Base-by-base conservation (phyloP, 495 filamentous ascomycete genomes). In the Xylaria acuta region DNA sequence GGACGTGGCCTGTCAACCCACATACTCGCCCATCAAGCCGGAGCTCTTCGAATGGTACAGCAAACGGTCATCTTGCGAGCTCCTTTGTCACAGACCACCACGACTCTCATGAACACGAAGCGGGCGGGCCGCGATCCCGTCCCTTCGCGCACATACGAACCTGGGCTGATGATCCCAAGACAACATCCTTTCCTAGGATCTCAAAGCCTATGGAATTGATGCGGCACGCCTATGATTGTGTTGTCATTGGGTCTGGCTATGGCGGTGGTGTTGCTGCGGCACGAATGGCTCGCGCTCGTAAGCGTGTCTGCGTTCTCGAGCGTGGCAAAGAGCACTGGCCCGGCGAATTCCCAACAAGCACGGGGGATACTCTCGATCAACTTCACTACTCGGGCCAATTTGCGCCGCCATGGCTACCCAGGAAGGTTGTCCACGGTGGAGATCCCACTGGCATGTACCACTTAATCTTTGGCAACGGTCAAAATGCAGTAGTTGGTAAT, bases 191-290 rank as follows among this genome's bases (percentile, higher is more conserved):
- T 72, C 89, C 89, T 1, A 83, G 84, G 1, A 83, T 92, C 32
- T 86, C 86, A 63, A 86, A 83, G 69, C 86, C 90, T 0, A 84
- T 91, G 25, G 82, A 88, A 71, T 83, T 86, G 20, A 85, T 92
- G 74, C 81, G 87, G 40, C 76, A 80, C 49, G 75, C 80, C n/a
- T 91, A 92, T 67, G 90, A 93, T 75, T 86, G 87, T 30, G 86
- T 92, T 32, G 87, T 92, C 18, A 86, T 92, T 59, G 90, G 91
- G 0, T 91, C 89, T 22, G 91, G 90, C 1, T 92, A 92, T 79
- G 90, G 90, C 18, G 91, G 90, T 66, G 89, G 86, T 20, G 88
- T 92, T 20, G 89, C 90, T 18, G 91, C 90, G 2, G 87, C 88
- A 66, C 85, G 90, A 32, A 91, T 90, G 87, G 87, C 90, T 5